Evolutionary conservation across 768 basidiomycete species (phyloP).

Genomic region (Tremella mesenterica): DNA sequence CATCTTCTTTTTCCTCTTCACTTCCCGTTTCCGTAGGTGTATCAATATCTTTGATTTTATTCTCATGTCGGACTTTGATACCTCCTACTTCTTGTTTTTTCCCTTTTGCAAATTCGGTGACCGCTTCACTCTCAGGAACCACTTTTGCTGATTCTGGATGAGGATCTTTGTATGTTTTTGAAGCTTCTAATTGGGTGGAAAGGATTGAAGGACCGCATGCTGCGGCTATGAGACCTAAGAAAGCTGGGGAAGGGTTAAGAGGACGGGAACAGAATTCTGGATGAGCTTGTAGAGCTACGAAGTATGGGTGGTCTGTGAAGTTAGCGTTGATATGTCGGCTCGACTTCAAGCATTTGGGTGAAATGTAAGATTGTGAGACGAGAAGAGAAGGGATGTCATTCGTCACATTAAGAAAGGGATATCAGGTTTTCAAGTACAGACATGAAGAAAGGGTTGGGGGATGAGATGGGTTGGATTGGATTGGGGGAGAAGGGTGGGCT

Average conservation of each 20-base stretch:
- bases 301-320: slow-evolving; percentile 76
- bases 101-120: slow-evolving; percentile 31
- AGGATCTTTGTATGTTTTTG: slow-evolving; percentile 47
- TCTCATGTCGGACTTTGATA: slow-evolving; percentile 19
- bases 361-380: no score
- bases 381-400: no score
- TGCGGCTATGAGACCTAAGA: slow-evolving; percentile 90
- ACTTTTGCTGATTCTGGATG: slow-evolving; percentile 42
- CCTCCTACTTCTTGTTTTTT: slow-evolving; percentile 29
- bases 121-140: slow-evolving; percentile 36
- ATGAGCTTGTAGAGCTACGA: slow-evolving; percentile 88
- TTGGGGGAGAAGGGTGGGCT: no score
- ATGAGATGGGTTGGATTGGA: no score
- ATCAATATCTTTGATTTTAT: not conserved
- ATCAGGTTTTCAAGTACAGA: no score
- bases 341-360: not conserved
- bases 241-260: slow-evolving; percentile 91
- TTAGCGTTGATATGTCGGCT: not conserved
- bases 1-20: not conserved
- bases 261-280: slow-evolving; percentile 98
- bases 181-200: slow-evolving; percentile 62
- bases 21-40: not conserved
- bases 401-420: no score
- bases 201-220: slow-evolving; percentile 56
- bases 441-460: no score